Evolutionary conservation across 1,139 yeast genomes (phyloP).

Genomic region (Arxiozyma bovina): DNA sequence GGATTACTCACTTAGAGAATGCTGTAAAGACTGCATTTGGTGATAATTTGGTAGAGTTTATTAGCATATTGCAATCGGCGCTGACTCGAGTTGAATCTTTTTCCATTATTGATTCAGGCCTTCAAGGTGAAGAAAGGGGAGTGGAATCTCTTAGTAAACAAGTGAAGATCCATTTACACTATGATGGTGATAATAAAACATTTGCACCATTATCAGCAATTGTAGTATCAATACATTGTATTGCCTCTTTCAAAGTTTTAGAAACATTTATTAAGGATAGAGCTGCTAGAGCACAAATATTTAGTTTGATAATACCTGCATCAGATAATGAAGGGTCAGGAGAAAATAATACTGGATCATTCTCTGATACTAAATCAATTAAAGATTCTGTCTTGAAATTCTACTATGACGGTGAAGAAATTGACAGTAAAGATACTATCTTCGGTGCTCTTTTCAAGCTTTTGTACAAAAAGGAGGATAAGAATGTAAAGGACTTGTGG

Average conservation of each 20-base stretch:
- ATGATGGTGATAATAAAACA: slow-evolving; percentile 23
- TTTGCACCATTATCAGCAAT: slow-evolving; percentile 34
- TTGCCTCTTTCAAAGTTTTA: slow-evolving; percentile 72
- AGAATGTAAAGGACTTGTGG: slow-evolving; percentile 50
- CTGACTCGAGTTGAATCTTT: slow-evolving; percentile 69
- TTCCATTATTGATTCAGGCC: slow-evolving; percentile 56
- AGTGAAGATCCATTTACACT: slow-evolving; percentile 46
- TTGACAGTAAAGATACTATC: slow-evolving; percentile 65
- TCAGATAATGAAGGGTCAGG: slow-evolving; percentile 3
- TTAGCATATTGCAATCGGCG: slow-evolving; percentile 61
- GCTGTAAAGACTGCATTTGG: slow-evolving; percentile 43
- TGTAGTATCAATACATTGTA: slow-evolving; percentile 72
- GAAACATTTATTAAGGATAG: slow-evolving; percentile 50
- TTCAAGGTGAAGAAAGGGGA: slow-evolving; percentile 30
- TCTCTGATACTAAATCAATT: slow-evolving; percentile 7
- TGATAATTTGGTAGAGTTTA: slow-evolving; percentile 36
- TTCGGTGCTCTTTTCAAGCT: slow-evolving; percentile 68
- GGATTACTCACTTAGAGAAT: slow-evolving; percentile 12
- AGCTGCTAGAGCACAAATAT: slow-evolving; percentile 24
- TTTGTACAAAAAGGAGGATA: slow-evolving; percentile 33
- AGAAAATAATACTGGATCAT: slow-evolving; percentile 3
- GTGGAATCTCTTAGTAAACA: slow-evolving; percentile 68
- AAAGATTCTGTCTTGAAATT: slow-evolving; percentile 50
- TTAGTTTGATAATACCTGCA: slow-evolving; percentile 19
- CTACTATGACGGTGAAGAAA: slow-evolving; percentile 47